phyloP scores from a whole-genome alignment of 2,329 filamentous ascomycete genomes.

The Exophiala oligosperma region DNA sequence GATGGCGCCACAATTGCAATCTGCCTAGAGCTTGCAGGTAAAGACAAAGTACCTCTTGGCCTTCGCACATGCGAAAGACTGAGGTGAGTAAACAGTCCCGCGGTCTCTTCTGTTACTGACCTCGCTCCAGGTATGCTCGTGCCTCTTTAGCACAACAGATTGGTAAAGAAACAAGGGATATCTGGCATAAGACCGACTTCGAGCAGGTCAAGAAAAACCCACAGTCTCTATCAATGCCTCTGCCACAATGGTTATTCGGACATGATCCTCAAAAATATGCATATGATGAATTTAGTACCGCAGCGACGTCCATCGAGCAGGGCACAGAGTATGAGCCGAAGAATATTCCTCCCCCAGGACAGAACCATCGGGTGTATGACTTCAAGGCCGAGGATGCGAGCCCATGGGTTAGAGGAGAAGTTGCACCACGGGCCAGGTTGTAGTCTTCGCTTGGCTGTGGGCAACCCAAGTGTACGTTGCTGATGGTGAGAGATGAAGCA shows the following conservation, averaged over 20 bases:
- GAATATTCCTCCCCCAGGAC: slow-evolving; percentile 6
- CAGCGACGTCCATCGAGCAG: neutral
- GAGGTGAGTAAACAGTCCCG: neutral
- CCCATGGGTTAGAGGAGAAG: slow-evolving; percentile 1
- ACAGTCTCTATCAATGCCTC: slow-evolving; percentile 2
- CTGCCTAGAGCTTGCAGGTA: slow-evolving; percentile 35
- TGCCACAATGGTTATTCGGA: neutral
- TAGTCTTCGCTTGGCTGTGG: neutral
- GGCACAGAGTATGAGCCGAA: neutral
- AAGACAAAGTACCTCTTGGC: slow-evolving; percentile 11
- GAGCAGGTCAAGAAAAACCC: slow-evolving; percentile 41
- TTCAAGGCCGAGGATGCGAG: slow-evolving; percentile 17
- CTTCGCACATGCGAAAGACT: neutral
- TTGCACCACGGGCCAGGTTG: neutral
- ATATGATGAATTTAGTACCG: neutral
- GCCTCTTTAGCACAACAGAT: slow-evolving; percentile 50
- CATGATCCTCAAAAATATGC: neutral
- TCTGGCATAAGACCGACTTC: slow-evolving; percentile 56
- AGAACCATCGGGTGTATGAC: slow-evolving; percentile 1
- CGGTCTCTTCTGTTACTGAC: neutral
- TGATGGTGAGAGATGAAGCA: no score
- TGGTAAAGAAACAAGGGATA: slow-evolving; percentile 48
- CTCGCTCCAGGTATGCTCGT: slow-evolving; percentile 43
- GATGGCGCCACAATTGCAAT: slow-evolving; percentile 50
- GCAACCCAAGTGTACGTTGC: neutral